These are phyloP conservation scores for Sphaerobolus stellatus DNA, from an alignment of 1,284 basidiomycete species.

Conservation along the genomic window DNA sequence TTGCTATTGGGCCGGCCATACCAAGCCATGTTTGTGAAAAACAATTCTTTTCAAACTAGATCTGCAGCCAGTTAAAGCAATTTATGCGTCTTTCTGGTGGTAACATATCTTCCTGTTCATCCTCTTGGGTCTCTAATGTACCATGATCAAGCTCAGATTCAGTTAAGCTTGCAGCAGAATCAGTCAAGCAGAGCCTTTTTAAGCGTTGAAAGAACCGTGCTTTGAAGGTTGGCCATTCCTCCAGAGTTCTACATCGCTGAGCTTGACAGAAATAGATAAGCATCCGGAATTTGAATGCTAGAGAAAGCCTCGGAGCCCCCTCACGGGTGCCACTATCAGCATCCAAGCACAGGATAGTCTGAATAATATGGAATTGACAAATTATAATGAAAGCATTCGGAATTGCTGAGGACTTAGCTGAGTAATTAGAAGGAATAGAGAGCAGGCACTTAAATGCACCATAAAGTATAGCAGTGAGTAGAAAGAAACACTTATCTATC, in stretches of 20 bases:
- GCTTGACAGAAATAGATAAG: not conserved
- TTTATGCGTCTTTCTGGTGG: too few relatives aligned
- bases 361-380: conserved; percentile 3
- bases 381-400: not conserved
- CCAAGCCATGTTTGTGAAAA: too few relatives aligned
- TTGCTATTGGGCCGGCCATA: too few relatives aligned
- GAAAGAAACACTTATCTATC: not conserved
- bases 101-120: too few relatives aligned
- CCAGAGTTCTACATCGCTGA: not conserved
- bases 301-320: not conserved
- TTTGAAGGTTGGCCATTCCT: conserved; percentile 3
- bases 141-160: too few relatives aligned
- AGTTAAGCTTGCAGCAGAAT: too few relatives aligned
- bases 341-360: not conserved
- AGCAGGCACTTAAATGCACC: not conserved
- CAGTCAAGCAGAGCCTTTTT: too few relatives aligned
- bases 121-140: too few relatives aligned
- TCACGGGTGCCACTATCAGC: not conserved
- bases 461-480: not conserved
- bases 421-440: not conserved
- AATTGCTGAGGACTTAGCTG: too few relatives aligned
- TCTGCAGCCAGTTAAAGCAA: too few relatives aligned
- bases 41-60: too few relatives aligned
- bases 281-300: not conserved
- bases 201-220: too few relatives aligned